Base-by-base conservation (phyloP, 345 rosid genomes). In the Salix udensis region DNA sequence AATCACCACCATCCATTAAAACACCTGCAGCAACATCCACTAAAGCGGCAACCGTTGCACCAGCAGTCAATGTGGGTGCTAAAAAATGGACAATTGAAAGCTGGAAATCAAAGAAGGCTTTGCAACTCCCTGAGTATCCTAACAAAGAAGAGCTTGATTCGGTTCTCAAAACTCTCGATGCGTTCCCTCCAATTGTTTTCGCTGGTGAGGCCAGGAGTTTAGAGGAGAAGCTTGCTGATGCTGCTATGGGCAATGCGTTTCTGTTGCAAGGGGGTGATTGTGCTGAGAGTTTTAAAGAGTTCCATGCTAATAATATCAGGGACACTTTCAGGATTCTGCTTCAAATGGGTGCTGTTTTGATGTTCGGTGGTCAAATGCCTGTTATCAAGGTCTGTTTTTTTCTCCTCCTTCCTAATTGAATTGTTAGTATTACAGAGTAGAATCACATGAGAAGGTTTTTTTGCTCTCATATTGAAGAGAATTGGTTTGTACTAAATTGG, bases 281-380 rank as follows among this genome's bases (percentile, higher is more conserved):
- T 16, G 82, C 82, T 1, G 82, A 79, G 82, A 79, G 82, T 52
- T 79, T 79, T 26, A 79, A 79, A 62, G 82, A 79, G 75, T 79
- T 79, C 65, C 70, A 79, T 34, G 82, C 78, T 7, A 79, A 74
- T 71, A 79, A 79, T 48, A 79, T 79, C 28, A 68, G 82, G 19
- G 82, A 79, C 60, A 79, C 82, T 30, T 79, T 79, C 72, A 74
- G 82, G 69, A 75, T 79, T 50, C 75, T 79, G 12, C 82, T 79
- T 6, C 82, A 79, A 28, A 79, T 79, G 82, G 75, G 82, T 6
- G 82, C 67, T 31, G 82, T 79, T 65, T 55, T 79, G 67, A 79
- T 79, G 82, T 79, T 79, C 39, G 82, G 82, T 18, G 82, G 82
- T 30, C 82, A 79, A 79, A 70, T 79, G 82, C 82, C 82, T 14